Conservation (phyloP, 352 stramenopile species). For the Phytophthora pseudosyringae region DNA sequence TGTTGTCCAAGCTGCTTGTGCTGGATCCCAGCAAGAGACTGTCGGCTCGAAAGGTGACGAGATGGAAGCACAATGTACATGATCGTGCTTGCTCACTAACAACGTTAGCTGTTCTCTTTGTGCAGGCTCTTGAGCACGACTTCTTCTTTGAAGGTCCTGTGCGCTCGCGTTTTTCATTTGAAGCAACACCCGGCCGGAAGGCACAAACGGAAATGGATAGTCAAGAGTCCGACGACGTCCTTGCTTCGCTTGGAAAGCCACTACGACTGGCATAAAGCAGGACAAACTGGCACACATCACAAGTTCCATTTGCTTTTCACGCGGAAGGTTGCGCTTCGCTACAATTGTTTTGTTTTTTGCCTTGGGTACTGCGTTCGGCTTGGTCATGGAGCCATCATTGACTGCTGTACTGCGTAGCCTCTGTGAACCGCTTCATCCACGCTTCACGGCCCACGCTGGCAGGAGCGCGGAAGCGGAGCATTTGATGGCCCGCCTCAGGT, state of each 20-base stretch:
- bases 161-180: conserved; percentile 27
- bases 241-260: conserved; percentile 45
- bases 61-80: neutral
- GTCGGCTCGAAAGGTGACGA: conserved; percentile 47
- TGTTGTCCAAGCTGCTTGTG: conserved; percentile 47
- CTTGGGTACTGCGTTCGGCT: neutral
- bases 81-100: neutral
- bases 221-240: conserved; percentile 31
- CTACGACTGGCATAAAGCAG: conserved; percentile 23
- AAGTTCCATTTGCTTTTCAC: conserved; percentile 12
- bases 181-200: neutral
- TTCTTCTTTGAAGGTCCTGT: conserved; percentile 52
- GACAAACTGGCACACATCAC: conserved; percentile 11
- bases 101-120: neutral
- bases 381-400: conserved; percentile 13
- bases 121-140: conserved; percentile 47
- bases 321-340: conserved; percentile 3
- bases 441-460: conserved; percentile 75
- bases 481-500: conserved; percentile 60
- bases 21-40: conserved; percentile 39
- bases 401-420: conserved; percentile 63
- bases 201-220: conserved; percentile 4
- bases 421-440: conserved; percentile 81
- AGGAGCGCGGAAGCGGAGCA: conserved; percentile 76
- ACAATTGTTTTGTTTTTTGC: conserved; percentile 5